Percentiles rank a stretch among this genome's conserved stretches.
phyloP scores from a whole-genome alignment of 257 asterid species.

The Scutellaria minor region DNA sequence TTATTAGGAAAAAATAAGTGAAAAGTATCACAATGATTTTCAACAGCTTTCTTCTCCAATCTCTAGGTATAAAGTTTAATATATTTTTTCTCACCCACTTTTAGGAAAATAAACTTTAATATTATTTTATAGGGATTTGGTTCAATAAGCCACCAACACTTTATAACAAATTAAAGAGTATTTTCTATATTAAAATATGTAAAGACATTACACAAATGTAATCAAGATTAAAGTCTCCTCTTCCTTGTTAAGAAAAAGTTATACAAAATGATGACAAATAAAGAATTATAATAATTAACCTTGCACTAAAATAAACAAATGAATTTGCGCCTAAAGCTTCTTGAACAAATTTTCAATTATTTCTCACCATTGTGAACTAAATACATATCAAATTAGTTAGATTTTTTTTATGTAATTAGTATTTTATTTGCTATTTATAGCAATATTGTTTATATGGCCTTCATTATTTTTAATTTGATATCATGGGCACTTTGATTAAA shows the following conservation, averaged over 20 bases:
- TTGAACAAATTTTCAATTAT: neutral
- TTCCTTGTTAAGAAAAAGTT: neutral
- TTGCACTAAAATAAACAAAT: neutral
- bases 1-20: neutral
- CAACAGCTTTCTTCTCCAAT: conserved; percentile 26
- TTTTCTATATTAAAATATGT: conserved; percentile 2
- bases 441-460: neutral
- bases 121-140: conserved; percentile 4
- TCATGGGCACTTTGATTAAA: neutral
- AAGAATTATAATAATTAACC: neutral
- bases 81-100: neutral
- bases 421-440: neutral
- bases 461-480: neutral
- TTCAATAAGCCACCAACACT: conserved; percentile 19
- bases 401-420: neutral
- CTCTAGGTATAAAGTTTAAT: conserved; percentile 27
- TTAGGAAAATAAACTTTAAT: conserved; percentile 6
- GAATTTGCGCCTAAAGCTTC: neutral
- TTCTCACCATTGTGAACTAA: neutral
- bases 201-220: neutral
- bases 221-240: neutral
- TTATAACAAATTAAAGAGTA: neutral
- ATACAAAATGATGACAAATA: neutral
- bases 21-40: conserved; percentile 38
- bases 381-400: neutral